These are phyloP conservation scores for Crassisporium funariophilum DNA, from an alignment of 768 basidiomycete genomes.

Conservation along the genomic window DNA sequence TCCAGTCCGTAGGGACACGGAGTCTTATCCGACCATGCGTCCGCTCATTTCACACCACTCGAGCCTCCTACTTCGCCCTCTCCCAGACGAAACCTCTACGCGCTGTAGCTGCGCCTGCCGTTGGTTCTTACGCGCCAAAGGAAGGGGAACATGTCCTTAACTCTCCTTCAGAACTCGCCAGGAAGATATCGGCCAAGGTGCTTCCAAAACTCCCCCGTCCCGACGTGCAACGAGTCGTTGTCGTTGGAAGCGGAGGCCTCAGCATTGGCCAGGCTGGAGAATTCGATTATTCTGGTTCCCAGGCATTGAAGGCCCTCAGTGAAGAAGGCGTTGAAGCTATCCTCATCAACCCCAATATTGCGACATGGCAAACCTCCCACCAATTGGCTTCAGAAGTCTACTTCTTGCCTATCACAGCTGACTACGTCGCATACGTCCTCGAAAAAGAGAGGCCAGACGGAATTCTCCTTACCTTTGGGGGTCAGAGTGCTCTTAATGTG, in stretches of 20 bases:
- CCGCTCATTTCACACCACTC: slow-evolving; percentile 56
- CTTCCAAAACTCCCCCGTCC: slow-evolving; percentile 90
- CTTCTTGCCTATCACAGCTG: slow-evolving; percentile 93
- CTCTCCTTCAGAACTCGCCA: slow-evolving; percentile 93
- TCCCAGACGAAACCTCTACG: slow-evolving; percentile 54
- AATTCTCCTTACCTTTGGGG: slow-evolving; percentile 96
- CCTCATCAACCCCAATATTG: slow-evolving; percentile 98
- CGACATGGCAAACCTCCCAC: slow-evolving; percentile 99
- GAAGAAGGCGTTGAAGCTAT: slow-evolving; percentile 95
- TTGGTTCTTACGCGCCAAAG: slow-evolving; percentile 66
- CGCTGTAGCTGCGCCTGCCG: slow-evolving; percentile 75
- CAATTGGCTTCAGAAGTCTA: slow-evolving; percentile 96
- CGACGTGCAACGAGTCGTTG: slow-evolving; percentile 91
- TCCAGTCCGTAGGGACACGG: slow-evolving; percentile 40
- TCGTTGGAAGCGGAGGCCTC: slow-evolving; percentile 95
- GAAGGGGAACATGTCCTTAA: slow-evolving; percentile 80
- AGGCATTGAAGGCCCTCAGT: slow-evolving; percentile 95
- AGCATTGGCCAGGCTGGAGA: slow-evolving; percentile 99
- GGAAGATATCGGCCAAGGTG: slow-evolving; percentile 91
- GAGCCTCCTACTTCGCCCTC: slow-evolving; percentile 36
- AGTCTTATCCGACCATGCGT: slow-evolving; percentile 32
- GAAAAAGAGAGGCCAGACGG: slow-evolving; percentile 99
- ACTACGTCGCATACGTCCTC: slow-evolving; percentile 98
- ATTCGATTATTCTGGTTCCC: slow-evolving; percentile 99
- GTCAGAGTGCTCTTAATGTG: slow-evolving; percentile 96